Evolutionary conservation across 225 moss, liverwort and hornwort species (phyloP).

Genomic region (Pseudisothecium myosuroides): DNA sequence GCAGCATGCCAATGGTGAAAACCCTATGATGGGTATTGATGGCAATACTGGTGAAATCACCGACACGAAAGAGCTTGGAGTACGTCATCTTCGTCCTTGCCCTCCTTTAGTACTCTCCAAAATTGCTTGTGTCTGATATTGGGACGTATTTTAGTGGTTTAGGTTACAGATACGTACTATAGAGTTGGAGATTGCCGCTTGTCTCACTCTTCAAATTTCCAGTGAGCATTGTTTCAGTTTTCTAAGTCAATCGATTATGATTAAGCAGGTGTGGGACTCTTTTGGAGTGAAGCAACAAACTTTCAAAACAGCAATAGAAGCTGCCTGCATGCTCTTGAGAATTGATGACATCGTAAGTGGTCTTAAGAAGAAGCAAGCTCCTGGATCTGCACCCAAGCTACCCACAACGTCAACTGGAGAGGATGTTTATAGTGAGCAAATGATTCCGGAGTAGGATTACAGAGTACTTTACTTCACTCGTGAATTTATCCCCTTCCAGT

Average conservation of each 20-base stretch:
- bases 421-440: slow-evolving; percentile 88
- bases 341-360: slow-evolving; percentile 93
- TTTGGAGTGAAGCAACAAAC: slow-evolving; percentile 83
- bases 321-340: slow-evolving; percentile 85
- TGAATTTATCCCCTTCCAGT: neutral
- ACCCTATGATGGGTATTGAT: slow-evolving; percentile 68
- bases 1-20: slow-evolving; percentile 74
- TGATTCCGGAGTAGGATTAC: slow-evolving; percentile 64
- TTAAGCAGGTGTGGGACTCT: slow-evolving; percentile 72
- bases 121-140: neutral
- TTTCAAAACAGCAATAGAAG: slow-evolving; percentile 91
- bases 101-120: neutral
- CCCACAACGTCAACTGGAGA: slow-evolving; percentile 62
- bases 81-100: neutral
- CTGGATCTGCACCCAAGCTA: slow-evolving; percentile 51
- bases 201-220: neutral
- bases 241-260: neutral
- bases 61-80: slow-evolving; percentile 79
- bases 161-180: neutral
- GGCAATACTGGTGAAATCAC: slow-evolving; percentile 75
- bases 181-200: neutral
- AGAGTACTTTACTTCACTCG: neutral
- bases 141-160: neutral
- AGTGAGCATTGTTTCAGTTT: neutral
- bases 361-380: slow-evolving; percentile 84